phyloP scores from a whole-genome alignment of 192 early-diverging fungal species.

The Rhizophagus prolifer region DNA sequence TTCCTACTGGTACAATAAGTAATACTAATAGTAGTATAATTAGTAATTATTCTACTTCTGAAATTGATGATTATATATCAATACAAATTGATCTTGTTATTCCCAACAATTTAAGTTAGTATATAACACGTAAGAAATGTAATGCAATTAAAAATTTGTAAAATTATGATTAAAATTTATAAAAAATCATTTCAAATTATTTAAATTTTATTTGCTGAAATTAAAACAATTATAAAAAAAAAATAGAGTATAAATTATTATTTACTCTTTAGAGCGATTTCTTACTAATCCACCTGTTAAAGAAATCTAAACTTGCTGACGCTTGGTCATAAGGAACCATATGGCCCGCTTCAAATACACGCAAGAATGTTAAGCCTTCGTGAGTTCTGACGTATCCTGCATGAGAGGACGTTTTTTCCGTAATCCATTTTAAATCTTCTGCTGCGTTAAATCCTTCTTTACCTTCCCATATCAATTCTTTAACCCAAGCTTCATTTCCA shows the following conservation, averaged over 20 bases:
- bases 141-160: too few relatives aligned
- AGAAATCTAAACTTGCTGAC: constrained; percentile 75
- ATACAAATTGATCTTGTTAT: neutral
- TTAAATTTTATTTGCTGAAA: too few relatives aligned
- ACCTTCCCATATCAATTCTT: constrained; percentile 83
- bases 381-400: constrained; percentile 69
- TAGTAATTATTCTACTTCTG: neutral
- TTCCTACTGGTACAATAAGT: neutral
- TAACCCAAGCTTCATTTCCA: constrained; percentile 88
- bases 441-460: constrained; percentile 66
- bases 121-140: too few relatives aligned
- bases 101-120: neutral
- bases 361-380: constrained; percentile 81
- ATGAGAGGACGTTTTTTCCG: constrained; percentile 48
- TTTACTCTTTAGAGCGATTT: neutral
- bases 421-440: constrained; percentile 69
- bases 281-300: constrained; percentile 73
- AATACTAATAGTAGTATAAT: neutral
- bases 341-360: constrained; percentile 84
- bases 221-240: too few relatives aligned
- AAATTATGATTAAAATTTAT: too few relatives aligned
- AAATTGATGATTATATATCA: neutral
- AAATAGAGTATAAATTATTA: neutral
- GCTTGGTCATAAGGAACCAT: constrained; percentile 97
- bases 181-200: too few relatives aligned